Percentiles rank a stretch among this genome's conserved stretches.
phyloP scores from a whole-genome alignment of 1,284 basidiomycete genomes.

The Trichosporon inkin region DNA sequence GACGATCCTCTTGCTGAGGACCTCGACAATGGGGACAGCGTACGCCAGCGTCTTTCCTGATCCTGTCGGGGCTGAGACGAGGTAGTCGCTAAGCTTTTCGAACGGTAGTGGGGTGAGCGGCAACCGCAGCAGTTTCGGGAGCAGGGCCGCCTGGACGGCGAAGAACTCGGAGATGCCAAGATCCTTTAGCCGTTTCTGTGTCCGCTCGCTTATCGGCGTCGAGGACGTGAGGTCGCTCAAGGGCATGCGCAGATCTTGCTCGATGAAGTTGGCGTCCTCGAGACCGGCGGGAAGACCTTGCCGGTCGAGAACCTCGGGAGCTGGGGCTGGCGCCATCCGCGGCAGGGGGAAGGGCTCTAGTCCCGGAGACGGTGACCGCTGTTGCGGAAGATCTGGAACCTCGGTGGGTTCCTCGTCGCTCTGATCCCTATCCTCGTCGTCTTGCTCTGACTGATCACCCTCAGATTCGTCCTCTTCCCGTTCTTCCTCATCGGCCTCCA shows the following conservation, averaged over 20 bases:
- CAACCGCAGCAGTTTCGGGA: constrained; percentile 40
- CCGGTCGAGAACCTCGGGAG: constrained; percentile 62
- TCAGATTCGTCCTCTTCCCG: constrained; percentile 26
- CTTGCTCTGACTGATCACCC: constrained; percentile 24
- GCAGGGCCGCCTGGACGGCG: constrained; percentile 55
- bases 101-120: constrained; percentile 63
- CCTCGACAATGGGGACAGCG: constrained; percentile 85
- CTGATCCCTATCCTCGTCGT: constrained; percentile 9
- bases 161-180: constrained; percentile 77
- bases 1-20: constrained; percentile 66
- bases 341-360: constrained; percentile 65
- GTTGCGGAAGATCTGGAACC: constrained; percentile 23
- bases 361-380: constrained; percentile 19
- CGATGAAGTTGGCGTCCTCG: constrained; percentile 65
- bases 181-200: constrained; percentile 62
- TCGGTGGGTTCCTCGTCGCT: constrained; percentile 15
- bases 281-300: constrained; percentile 75
- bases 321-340: constrained; percentile 64
- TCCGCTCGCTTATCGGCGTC: constrained; percentile 60
- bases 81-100: constrained; percentile 71
- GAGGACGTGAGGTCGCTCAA: constrained; percentile 52
- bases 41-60: constrained; percentile 97
- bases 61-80: constrained; percentile 96
- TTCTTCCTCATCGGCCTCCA: constrained; percentile 12
- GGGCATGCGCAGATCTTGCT: constrained; percentile 56